Evolutionary conservation across 73 alveolate genomes (phyloP).

Genomic region (Paramecium tetraurelia): DNA sequence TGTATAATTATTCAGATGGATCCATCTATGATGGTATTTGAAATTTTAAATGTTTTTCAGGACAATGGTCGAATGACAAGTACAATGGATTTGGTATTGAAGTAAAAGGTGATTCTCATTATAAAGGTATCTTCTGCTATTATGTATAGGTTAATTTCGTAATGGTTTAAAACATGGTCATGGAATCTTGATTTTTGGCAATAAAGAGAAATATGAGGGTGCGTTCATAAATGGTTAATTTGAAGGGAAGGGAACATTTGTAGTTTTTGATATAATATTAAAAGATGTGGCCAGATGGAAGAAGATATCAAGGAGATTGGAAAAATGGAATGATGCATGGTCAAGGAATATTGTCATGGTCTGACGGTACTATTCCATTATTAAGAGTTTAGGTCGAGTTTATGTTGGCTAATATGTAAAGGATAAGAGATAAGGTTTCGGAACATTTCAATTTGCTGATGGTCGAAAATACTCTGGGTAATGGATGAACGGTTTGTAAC

Average conservation of each 20-base stretch:
- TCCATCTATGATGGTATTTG: neutral
- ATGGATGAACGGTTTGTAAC: constrained; percentile 29
- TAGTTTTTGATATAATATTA: neutral
- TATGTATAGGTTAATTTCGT: neutral
- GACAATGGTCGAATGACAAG: constrained; percentile 6
- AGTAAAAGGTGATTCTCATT: neutral
- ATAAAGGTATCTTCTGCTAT: neutral
- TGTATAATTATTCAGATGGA: constrained; percentile 4
- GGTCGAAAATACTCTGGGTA: constrained; percentile 34
- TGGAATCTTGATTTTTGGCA: neutral
- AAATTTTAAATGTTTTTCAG: neutral
- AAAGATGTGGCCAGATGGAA: constrained; percentile 43
- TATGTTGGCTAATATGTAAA: constrained; percentile 14
- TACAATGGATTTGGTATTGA: neutral
- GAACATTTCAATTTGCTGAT: constrained; percentile 41
- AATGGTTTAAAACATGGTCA: neutral
- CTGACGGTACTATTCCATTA: neutral
- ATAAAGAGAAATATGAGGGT: constrained; percentile 35
- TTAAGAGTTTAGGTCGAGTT: neutral
- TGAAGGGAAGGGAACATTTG: constrained; percentile 44
- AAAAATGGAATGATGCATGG: constrained; percentile 46
- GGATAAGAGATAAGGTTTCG: constrained; percentile 34
- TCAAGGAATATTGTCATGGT: neutral
- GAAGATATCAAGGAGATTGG: constrained; percentile 43
- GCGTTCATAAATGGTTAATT: neutral